Base-by-base conservation (phyloP, 2,329 filamentous ascomycete species). In the Tolypocladium inflatum region DNA sequence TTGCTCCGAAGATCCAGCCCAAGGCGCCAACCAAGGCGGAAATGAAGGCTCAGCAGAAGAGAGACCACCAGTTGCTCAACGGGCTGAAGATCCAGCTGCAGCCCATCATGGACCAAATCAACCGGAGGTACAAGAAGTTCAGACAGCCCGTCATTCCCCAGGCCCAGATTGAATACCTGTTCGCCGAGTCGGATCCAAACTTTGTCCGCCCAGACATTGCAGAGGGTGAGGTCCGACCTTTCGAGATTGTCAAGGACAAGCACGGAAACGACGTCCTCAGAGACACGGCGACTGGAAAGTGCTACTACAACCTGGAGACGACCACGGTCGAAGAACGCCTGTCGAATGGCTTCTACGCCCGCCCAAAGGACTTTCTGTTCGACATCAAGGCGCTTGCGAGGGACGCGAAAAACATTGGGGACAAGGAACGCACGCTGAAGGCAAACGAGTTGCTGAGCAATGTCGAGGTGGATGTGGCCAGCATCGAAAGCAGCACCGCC, bases 41-140 rank as follows among this genome's bases (percentile, higher is more conserved):
- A 67, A 80, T 89, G 59, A 91, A 91, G 69, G 84, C 82, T 2
- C 85, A 93, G 70, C 89, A 88, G 73, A 89, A 91, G 72, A 84
- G 84, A 61, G 95, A 99, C 68, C 86, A 90, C 54, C 86, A 93
- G 62, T 84, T 87, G 13, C 80, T 97, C 57, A 97, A 97, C 70
- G 78, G 88, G 59, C 78, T 99, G 63, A 99, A 97, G 76, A 86
- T 96, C 43, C 80, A 88, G 56, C 85, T 99, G 57, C 92, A 97
- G 71, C 91, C 90, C 2, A 90, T 97, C 64, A 97, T 99, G 91
- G 93, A 99, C 64, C 91, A 97, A 73, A 90, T 99, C 69, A 94
- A 96, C 71, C 80, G 81, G 61, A 91, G 89, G 69, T 96, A 96
- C 75, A 90, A 88, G 69, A 91, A 91, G 64, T 97, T 97, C 74